Conservation (phyloP, 2,329 filamentous ascomycete genomes). For the Huntiella abstrusa region DNA sequence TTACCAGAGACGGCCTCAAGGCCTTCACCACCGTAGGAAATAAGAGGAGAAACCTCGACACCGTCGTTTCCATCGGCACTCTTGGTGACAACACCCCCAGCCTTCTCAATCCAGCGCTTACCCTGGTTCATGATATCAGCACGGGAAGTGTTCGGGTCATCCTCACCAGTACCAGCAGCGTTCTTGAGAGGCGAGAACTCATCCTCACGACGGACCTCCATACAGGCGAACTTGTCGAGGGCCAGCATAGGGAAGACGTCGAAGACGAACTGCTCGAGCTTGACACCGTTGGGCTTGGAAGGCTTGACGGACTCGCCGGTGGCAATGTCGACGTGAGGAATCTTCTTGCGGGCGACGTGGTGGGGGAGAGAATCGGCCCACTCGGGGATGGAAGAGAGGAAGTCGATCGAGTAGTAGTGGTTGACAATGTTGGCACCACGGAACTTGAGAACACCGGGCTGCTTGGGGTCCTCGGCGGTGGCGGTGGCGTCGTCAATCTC, state of each 20-base stretch:
- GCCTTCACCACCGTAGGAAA: constrained; percentile 69
- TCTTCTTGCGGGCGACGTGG: constrained; percentile 97
- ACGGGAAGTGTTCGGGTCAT: constrained; percentile 86
- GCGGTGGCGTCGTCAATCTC: constrained; percentile 85
- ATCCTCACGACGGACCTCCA: constrained; percentile 91
- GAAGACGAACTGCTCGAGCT: constrained; percentile 72
- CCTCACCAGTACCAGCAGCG: constrained; percentile 62
- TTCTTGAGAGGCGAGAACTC: constrained; percentile 99
- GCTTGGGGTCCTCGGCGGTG: constrained; percentile 68
- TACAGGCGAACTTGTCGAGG: constrained; percentile 77
- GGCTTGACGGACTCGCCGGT: constrained; percentile 72
- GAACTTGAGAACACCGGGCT: constrained; percentile 75
- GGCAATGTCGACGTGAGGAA: constrained; percentile 61
- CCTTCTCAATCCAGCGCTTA: constrained; percentile 63
- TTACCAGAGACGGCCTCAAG: constrained; percentile 36
- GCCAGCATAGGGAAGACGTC: constrained; percentile 80
- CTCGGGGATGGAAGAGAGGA: constrained; percentile 74
- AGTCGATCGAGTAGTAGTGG: constrained; percentile 94
- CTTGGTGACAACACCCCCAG: constrained; percentile 46
- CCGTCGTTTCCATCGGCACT: constrained; percentile 47
- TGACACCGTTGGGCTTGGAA: constrained; percentile 91
- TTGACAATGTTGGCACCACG: constrained; percentile 98
- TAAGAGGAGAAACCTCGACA: constrained; percentile 77
- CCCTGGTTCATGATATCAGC: constrained; percentile 81
- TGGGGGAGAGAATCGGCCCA: constrained; percentile 80